A percentile compares a stretch with the other conserved stretches of the same genome.
phyloP scores from a whole-genome alignment of 257 asterid genomes.

The Catharanthus roseus region DNA sequence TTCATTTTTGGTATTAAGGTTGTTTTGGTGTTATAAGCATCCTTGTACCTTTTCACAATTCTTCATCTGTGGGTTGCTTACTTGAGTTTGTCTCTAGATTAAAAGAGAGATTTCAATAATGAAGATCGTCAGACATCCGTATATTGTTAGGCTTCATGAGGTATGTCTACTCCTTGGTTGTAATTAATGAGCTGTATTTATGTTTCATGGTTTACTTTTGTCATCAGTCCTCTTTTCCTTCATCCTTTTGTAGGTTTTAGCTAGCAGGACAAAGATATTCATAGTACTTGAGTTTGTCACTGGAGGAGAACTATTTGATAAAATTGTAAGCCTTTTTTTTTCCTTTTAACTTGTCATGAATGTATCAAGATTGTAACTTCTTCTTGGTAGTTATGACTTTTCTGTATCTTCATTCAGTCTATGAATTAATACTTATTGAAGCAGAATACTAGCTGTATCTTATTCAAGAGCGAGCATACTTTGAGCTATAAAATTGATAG shows the following conservation, averaged over 20 bases:
- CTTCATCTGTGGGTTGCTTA: constrained; percentile 5
- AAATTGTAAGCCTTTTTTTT: constrained; percentile 50
- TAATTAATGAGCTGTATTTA: neutral
- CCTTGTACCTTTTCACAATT: neutral
- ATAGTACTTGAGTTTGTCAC: constrained; percentile 80
- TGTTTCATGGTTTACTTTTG: neutral
- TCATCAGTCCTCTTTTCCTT: neutral
- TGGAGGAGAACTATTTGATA: constrained; percentile 91
- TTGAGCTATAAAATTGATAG: neutral
- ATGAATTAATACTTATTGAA: neutral
- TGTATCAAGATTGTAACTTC: neutral
- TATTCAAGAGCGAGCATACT: neutral
- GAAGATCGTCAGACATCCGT: constrained; percentile 92
- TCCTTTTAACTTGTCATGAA: neutral
- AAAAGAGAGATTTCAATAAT: constrained; percentile 86
- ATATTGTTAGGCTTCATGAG: constrained; percentile 80
- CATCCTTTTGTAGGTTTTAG: constrained; percentile 53
- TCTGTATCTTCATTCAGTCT: neutral
- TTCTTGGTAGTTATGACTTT: neutral
- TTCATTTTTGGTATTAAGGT: neutral
- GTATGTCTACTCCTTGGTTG: constrained; percentile 25
- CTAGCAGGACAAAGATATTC: constrained; percentile 68
- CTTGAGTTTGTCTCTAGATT: constrained; percentile 43
- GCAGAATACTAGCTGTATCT: neutral
- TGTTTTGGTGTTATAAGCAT: neutral